phyloP scores from a whole-genome alignment of 1,284 basidiomycete species.

The Xanthoconium separans region DNA sequence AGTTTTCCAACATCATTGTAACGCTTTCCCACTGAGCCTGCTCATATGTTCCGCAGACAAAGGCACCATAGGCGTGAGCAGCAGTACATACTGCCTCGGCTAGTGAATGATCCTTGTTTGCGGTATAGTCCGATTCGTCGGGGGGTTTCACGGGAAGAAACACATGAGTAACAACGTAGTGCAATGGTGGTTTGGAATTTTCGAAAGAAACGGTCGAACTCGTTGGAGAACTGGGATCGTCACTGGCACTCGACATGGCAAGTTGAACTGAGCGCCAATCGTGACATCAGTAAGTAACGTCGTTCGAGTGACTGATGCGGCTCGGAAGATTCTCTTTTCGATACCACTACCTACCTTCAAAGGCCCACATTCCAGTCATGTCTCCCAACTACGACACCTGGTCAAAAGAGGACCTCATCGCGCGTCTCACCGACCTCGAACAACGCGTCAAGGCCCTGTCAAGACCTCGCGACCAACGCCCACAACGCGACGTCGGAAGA shows the following conservation, averaged over 20 bases:
- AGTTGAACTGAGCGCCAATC: too few species aligned
- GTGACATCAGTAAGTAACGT: too few species aligned
- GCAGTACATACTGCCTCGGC: neutral
- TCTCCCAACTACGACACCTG: conserved; percentile 51
- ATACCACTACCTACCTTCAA: conserved; percentile 30
- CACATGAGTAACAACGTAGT: neutral
- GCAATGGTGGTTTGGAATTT: neutral
- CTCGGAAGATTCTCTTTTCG: conserved; percentile 29
- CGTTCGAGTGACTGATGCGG: too few species aligned
- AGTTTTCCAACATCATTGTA: neutral
- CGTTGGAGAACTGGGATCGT: too few species aligned
- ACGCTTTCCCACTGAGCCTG: conserved; percentile 7
- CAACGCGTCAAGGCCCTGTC: conserved; percentile 6
- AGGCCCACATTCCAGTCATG: conserved; percentile 29
- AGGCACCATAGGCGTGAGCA: neutral
- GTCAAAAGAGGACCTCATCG: conserved; percentile 68
- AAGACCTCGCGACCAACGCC: conserved; percentile 2
- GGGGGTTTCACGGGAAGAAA: conserved; percentile 7
- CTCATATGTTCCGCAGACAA: neutral
- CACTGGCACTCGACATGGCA: too few species aligned
- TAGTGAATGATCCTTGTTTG: neutral
- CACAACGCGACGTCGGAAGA: neutral
- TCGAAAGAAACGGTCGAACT: too few species aligned
- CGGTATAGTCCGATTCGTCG: neutral
- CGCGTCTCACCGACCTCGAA: conserved; percentile 58